Conservation (phyloP, 129 eudicot species). For the Centaurea solstitialis region DNA sequence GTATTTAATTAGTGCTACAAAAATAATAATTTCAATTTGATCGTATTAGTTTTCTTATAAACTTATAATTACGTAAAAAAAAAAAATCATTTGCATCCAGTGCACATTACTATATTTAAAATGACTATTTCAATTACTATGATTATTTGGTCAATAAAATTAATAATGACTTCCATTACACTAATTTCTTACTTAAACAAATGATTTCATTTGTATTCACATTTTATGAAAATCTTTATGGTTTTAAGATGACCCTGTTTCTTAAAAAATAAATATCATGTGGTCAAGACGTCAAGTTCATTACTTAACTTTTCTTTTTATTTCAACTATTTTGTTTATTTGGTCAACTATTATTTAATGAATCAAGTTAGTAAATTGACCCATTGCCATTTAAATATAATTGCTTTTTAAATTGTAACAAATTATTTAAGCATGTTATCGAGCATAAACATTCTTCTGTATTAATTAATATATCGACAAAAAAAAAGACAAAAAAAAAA, state of each 20-base stretch:
- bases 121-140: too few relatives aligned
- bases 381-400: too few relatives aligned
- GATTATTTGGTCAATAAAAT: too few relatives aligned
- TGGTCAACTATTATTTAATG: neutral
- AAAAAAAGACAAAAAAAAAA: too few relatives aligned
- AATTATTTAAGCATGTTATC: too few relatives aligned
- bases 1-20: neutral
- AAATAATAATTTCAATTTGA: neutral
- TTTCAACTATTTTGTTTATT: neutral
- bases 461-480: too few relatives aligned
- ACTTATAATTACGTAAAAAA: neutral
- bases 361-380: too few relatives aligned
- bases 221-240: neutral
- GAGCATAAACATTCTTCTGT: too few relatives aligned
- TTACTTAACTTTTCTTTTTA: neutral
- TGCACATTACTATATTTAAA: neutral
- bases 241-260: neutral
- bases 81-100: neutral
- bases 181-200: neutral
- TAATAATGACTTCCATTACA: neutral
- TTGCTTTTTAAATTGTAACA: too few relatives aligned
- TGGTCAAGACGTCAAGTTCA: neutral
- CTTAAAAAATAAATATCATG: neutral
- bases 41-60: neutral
- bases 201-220: too few relatives aligned